These are phyloP conservation scores for Hanseniaspora thailandica DNA, from an alignment of 805 yeast species.

Conservation along the genomic window DNA sequence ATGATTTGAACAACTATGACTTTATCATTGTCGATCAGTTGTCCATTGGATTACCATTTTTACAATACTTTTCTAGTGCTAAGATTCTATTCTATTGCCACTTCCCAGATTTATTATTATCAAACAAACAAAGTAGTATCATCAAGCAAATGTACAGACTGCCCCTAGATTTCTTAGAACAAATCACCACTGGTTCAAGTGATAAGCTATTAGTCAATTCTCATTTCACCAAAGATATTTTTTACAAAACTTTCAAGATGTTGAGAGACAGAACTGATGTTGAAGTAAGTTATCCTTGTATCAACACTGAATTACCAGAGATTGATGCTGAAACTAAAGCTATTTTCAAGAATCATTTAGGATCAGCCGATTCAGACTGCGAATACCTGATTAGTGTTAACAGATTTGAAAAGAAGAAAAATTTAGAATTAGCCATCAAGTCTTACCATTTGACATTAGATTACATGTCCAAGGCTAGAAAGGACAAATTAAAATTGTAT, in stretches of 20 bases:
- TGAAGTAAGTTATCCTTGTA: slow-evolving; percentile 47
- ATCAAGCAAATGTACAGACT: slow-evolving; percentile 56
- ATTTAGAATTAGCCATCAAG: slow-evolving; percentile 63
- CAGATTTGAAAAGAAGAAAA: slow-evolving; percentile 79
- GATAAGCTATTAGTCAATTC: slow-evolving; percentile 84
- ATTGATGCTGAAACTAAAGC: slow-evolving; percentile 25
- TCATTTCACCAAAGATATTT: slow-evolving; percentile 62
- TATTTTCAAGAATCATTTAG: slow-evolving; percentile 18
- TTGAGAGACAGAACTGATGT: slow-evolving; percentile 22
- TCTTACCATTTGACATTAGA: slow-evolving; percentile 43
- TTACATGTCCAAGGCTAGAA: slow-evolving; percentile 25
- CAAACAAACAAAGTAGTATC: slow-evolving; percentile 41
- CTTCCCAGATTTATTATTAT: slow-evolving; percentile 80
- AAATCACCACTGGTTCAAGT: slow-evolving; percentile 60
- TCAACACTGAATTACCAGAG: slow-evolving; percentile 32
- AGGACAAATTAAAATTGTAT: slow-evolving; percentile 39
- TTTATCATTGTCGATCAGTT: slow-evolving; percentile 79
- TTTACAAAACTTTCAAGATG: slow-evolving; percentile 48
- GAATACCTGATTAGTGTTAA: slow-evolving; percentile 61
- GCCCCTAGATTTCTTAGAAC: slow-evolving; percentile 80
- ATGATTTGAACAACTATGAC: slow-evolving; percentile 46
- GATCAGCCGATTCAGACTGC: slow-evolving; percentile 16
- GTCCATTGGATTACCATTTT: slow-evolving; percentile 63
- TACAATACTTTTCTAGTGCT: slow-evolving; percentile 34
- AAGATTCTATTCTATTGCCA: slow-evolving; percentile 82